Conservation (phyloP, 108 stramenopile species). For the Nannochloropsis salina region DNA sequence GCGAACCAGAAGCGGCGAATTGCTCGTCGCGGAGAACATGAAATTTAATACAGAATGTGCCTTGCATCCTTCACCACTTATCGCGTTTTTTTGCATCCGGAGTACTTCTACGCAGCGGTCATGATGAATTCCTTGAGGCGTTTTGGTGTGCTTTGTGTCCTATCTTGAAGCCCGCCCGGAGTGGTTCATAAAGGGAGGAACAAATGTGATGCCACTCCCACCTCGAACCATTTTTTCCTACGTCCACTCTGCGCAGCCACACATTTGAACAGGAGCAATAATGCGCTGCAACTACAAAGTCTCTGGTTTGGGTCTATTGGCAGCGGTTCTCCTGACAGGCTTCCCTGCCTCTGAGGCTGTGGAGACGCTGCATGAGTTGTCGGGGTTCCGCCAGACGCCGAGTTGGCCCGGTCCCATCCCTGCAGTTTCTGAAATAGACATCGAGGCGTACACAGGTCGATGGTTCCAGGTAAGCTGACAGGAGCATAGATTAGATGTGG, state of each 20-base stretch:
- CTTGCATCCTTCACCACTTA: too few relatives aligned
- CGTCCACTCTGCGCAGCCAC: background rate
- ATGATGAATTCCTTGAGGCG: too few relatives aligned
- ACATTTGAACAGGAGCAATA: background rate
- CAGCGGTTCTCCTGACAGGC: background rate
- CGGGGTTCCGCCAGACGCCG: background rate
- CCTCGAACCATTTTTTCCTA: background rate
- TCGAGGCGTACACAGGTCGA: background rate
- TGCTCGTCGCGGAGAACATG: too few relatives aligned
- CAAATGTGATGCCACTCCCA: slow-evolving; percentile 3
- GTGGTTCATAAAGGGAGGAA: background rate
- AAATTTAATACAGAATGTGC: too few relatives aligned
- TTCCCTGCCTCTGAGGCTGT: background rate
- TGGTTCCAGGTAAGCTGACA: background rate
- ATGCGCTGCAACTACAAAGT: background rate
- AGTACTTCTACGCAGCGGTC: too few relatives aligned
- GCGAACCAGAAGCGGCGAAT: too few relatives aligned
- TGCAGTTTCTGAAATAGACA: background rate
- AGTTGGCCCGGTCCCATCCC: background rate
- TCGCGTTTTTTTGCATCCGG: too few relatives aligned
- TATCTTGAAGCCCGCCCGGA: background rate
- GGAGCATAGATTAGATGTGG: background rate
- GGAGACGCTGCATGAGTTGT: background rate
- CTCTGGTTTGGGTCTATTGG: background rate
- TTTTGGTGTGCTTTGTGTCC: background rate